Percentiles rank a stretch among this genome's conserved stretches.
phyloP scores from a whole-genome alignment of 1,284 basidiomycete genomes.

The Pascua guehoae region DNA sequence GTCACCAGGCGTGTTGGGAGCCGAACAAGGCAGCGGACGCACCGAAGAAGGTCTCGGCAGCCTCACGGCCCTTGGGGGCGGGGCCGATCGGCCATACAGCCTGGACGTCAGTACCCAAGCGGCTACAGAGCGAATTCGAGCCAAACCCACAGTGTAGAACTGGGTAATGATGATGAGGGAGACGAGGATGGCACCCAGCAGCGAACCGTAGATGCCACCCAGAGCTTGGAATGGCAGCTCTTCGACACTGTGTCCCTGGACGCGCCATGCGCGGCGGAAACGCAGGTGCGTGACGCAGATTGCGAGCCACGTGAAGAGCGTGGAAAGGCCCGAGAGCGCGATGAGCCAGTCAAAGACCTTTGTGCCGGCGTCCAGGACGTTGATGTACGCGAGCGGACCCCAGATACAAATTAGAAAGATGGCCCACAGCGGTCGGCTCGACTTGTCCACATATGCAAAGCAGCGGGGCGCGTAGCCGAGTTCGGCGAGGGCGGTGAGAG shows the following conservation, averaged over 20 bases:
- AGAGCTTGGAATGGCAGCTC: slow-evolving; percentile 51
- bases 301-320: slow-evolving; percentile 52
- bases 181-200: slow-evolving; percentile 47
- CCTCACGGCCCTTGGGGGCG: slow-evolving; percentile 22
- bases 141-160: slow-evolving; percentile 32
- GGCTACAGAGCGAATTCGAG: not conserved
- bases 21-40: not conserved
- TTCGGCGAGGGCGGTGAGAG: slow-evolving; percentile 44
- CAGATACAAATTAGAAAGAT: slow-evolving; percentile 45
- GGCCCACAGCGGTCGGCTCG: slow-evolving; percentile 53
- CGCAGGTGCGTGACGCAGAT: slow-evolving; percentile 41
- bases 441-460: slow-evolving; percentile 54
- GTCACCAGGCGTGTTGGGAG: too few species aligned
- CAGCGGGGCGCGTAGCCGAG: slow-evolving; percentile 51
- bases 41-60: slow-evolving; percentile 50
- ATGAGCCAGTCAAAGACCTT: slow-evolving; percentile 51
- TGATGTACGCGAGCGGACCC: slow-evolving; percentile 49
- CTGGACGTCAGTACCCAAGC: too few species aligned
- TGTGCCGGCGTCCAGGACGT: slow-evolving; percentile 29
- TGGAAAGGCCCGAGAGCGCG: slow-evolving; percentile 53
- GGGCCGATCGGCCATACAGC: slow-evolving; percentile 13
- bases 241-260: slow-evolving; percentile 48
- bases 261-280: slow-evolving; percentile 50
- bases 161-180: slow-evolving; percentile 41
- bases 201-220: slow-evolving; percentile 52